These are phyloP conservation scores for Pezizomycotina sp. DNA, from an alignment of 2,329 filamentous ascomycete species.

Conservation along the genomic window DNA sequence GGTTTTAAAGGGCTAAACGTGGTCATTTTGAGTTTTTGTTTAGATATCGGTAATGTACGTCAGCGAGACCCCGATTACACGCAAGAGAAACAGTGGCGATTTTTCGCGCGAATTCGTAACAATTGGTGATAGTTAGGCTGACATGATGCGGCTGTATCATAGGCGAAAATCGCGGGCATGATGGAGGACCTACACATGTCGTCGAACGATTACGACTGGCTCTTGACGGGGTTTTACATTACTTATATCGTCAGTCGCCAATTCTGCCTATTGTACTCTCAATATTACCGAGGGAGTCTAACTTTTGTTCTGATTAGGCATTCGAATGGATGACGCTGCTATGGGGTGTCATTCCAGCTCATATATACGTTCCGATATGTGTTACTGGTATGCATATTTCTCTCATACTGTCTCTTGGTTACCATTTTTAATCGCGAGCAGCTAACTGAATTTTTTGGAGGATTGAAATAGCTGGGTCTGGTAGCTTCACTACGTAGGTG, in stretches of 20 bases:
- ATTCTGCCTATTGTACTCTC: not conserved
- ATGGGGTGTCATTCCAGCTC: conserved; percentile 44
- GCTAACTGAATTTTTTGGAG: too few species aligned
- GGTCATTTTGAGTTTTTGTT: conserved; percentile 1
- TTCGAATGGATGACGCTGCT: conserved; percentile 51
- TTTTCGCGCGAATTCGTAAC: conserved; percentile 1
- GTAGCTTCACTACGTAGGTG: conserved; percentile 24
- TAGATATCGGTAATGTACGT: conserved; percentile 26
- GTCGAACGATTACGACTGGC: conserved; percentile 42
- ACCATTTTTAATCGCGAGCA: not conserved
- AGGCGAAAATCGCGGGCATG: conserved; percentile 46
- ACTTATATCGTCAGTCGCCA: conserved; percentile 37
- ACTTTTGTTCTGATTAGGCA: conserved; percentile 11
- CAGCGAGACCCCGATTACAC: conserved; percentile 4
- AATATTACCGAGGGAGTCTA: not conserved
- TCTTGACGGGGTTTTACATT: conserved; percentile 45
- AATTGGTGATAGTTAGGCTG: not conserved
- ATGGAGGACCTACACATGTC: conserved; percentile 41
- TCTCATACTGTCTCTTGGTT: not conserved
- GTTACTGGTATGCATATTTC: conserved; percentile 21
- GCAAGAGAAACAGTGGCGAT: conserved; percentile 28
- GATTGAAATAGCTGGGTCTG: conserved; percentile 24
- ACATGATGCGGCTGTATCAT: not conserved
- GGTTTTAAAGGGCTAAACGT: conserved; percentile 1
- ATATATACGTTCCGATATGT: conserved; percentile 36